Base-by-base conservation (phyloP, 352 stramenopile species). In the Phytophthora ramorum region DNA sequence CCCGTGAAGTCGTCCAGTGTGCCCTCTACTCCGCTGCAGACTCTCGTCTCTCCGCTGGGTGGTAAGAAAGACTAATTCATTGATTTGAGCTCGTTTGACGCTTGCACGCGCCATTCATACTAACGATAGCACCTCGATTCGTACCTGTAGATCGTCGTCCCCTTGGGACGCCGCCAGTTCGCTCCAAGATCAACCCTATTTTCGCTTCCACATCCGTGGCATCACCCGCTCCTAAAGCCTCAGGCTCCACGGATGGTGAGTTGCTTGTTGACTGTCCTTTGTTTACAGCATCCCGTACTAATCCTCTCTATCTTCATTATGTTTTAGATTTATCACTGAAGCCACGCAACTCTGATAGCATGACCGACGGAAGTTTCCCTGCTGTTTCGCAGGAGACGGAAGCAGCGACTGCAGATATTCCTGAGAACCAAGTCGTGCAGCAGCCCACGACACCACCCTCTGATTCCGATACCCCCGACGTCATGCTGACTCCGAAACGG, bases 401-500 rank as follows among this genome's bases (percentile, higher is more conserved):
- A 44, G 40, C 58, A n/a, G 57, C 53, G 20, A 34, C 43, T 13
- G 37, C 37, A 20, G 51, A 70, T 38, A 28, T 57, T 35, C 28
- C 59, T 30, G 71, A 73, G 47, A 76, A 74, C 47, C 57, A 58
- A 55, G 69, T 66, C 14, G 34, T 78, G 47, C 60, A 83, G 24
- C 56, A 73, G 4, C 62, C 57, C 16, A 72, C 63, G n/a, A 74
- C 76, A 14, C 72, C 72, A n/a, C 73, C 77, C 5, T 64, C 63
- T n/a, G 68, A 63, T 41, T 52, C 69, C 19, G 47, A 69, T 35
- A 80, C 46, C 9, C 53, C 66, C 49, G 40, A 68, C n/a, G 34
- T 72, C 12, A 61, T 90, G 26, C 73, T 83, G 48, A 93, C 83
- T n/a, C 85, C 83, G 8, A 89, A 90, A 58, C 76, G 80, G 35